phyloP scores from a whole-genome alignment of 768 basidiomycete genomes.

The Kondoa malvinella region DNA sequence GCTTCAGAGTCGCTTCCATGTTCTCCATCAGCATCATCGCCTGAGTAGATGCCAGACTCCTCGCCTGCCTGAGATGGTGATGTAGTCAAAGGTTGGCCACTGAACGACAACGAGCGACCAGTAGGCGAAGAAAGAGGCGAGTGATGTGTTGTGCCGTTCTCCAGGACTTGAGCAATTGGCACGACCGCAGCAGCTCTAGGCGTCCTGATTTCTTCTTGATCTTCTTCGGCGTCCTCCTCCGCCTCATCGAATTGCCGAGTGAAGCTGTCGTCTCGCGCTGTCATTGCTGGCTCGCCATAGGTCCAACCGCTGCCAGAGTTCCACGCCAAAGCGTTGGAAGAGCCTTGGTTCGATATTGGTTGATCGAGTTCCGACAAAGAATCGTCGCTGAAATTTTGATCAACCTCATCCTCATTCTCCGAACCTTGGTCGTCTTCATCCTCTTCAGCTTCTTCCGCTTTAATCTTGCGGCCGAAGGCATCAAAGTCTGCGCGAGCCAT shows the following conservation, averaged over 20 bases:
- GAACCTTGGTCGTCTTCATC: conserved; percentile 5
- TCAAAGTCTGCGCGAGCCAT: conserved; percentile 5
- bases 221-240: no score
- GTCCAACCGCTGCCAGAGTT: neutral
- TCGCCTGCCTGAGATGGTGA: conserved; percentile 10
- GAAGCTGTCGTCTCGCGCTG: neutral
- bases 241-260: neutral
- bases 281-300: neutral
- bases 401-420: conserved; percentile 7
- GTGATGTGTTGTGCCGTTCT: no score
- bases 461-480: neutral
- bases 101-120: no score
- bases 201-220: neutral
- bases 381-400: conserved; percentile 11
- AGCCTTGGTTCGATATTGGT: neutral
- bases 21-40: conserved; percentile 13
- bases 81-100: no score
- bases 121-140: no score
- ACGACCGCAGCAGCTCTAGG: neutral
- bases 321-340: neutral
- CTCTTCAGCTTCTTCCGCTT: neutral
- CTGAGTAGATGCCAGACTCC: conserved; percentile 5
- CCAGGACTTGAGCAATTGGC: neutral
- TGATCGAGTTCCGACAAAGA: conserved; percentile 7
- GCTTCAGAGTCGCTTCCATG: conserved; percentile 8